Percentiles rank a stretch among this genome's conserved stretches.
These are phyloP conservation scores for Coemansia sp. DNA, from an alignment of 192 early-diverging fungal genomes.

Conservation along the genomic window DNA sequence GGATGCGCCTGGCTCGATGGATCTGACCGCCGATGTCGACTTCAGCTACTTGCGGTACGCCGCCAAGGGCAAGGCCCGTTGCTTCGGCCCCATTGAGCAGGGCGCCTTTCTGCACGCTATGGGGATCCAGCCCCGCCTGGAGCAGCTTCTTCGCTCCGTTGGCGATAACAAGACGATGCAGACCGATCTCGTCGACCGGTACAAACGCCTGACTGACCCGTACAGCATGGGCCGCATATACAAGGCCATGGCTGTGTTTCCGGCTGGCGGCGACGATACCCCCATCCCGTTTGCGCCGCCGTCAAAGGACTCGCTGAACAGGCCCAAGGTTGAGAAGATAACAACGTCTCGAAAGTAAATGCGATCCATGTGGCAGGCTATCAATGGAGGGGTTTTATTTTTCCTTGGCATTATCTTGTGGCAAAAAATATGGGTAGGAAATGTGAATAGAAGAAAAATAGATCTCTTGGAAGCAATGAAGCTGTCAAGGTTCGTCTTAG, in stretches of 20 bases:
- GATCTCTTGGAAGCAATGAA: background rate
- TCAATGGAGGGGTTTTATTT: background rate
- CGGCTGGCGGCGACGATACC: conserved; percentile 1
- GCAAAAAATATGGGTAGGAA: background rate
- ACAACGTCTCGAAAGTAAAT: background rate
- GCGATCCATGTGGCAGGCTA: background rate
- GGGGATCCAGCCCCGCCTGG: conserved; percentile 76
- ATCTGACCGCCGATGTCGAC: conserved; percentile 92
- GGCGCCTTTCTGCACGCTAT: conserved; percentile 71
- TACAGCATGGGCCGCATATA: conserved; percentile 86
- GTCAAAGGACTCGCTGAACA: conserved; percentile 16
- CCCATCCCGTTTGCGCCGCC: conserved; percentile 42
- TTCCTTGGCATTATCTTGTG: background rate
- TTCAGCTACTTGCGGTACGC: conserved; percentile 74
- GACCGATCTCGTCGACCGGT: conserved; percentile 67
- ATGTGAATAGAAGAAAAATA: background rate
- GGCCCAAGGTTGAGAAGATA: conserved; percentile 27
- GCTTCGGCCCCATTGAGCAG: conserved; percentile 82
- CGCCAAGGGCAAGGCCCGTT: conserved; percentile 48
- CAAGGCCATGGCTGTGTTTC: conserved; percentile 70
- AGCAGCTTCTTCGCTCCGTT: conserved; percentile 66
- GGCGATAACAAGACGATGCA: conserved; percentile 43
- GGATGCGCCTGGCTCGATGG: conserved; percentile 77
- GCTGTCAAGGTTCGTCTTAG: background rate
- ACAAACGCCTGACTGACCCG: conserved; percentile 74